Percentiles rank a stretch among this genome's conserved stretches.
Conservation (phyloP, 768 basidiomycete species). For the Macrolepiota fuliginosa region DNA sequence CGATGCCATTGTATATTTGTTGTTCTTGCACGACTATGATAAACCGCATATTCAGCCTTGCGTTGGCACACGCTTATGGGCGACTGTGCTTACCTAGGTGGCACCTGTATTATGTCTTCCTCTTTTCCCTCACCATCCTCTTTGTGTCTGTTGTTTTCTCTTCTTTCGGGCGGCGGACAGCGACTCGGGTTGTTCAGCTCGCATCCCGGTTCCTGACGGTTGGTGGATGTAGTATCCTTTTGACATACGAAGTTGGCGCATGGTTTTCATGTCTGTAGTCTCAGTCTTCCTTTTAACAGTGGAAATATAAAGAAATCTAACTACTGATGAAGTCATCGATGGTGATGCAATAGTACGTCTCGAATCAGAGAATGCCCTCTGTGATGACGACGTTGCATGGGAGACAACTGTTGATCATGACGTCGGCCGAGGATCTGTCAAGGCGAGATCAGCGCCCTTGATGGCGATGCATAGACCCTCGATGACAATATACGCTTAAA, state of each 20-base stretch:
- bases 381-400: background rate
- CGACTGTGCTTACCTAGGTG: constrained; percentile 1
- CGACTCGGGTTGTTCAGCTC: constrained; percentile 4
- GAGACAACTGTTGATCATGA: background rate
- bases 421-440: background rate
- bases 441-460: background rate
- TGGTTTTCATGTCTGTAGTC: constrained; percentile 6
- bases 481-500: background rate
- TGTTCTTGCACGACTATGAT: constrained; percentile 4
- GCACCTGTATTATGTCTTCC: constrained; percentile 9
- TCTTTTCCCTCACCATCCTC: constrained; percentile 5
- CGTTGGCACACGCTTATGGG: background rate
- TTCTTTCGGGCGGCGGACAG: constrained; percentile 21
- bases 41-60: constrained; percentile 10
- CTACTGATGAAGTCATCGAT: constrained; percentile 8
- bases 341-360: background rate
- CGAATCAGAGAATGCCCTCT: background rate
- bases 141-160: constrained; percentile 12
- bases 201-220: background rate
- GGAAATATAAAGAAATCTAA: constrained; percentile 6
- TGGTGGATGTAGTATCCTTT: constrained; percentile 2
- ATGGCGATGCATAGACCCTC: background rate
- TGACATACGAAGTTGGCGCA: constrained; percentile 4
- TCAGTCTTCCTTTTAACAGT: background rate
- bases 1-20: constrained; percentile 10